Percentiles rank a stretch among this genome's conserved stretches.
Conservation (phyloP, 2,329 filamentous ascomycete species). For the Fusarium newnesense region DNA sequence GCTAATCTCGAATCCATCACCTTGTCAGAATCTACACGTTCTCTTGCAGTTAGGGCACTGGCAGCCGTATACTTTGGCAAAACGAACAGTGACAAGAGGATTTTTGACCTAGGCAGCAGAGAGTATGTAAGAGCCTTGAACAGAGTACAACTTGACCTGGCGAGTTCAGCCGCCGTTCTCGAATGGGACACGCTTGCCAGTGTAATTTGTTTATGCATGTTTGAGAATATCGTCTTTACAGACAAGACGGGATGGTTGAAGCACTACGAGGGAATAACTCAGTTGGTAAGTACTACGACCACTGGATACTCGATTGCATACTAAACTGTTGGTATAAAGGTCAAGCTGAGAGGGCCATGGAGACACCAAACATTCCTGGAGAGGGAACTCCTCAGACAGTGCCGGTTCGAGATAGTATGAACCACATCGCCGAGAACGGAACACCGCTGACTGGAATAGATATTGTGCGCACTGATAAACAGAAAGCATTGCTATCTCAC, state of each 20-base stretch:
- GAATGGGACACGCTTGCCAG: conserved; percentile 22
- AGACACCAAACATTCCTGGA: neutral
- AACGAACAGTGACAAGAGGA: neutral
- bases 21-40: neutral
- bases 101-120: neutral
- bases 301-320: fast-evolving
- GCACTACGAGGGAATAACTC: conserved; percentile 15
- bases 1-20: neutral
- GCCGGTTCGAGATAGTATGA: conserved; percentile 22
- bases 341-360: conserved; percentile 7
- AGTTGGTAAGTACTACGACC: neutral
- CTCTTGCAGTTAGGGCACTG: conserved; percentile 6
- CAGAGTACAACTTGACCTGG: neutral
- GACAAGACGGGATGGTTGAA: conserved; percentile 14
- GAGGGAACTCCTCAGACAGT: conserved; percentile 16
- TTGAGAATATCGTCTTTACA: conserved; percentile 18
- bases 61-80: conserved; percentile 23
- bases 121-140: conserved; percentile 5
- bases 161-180: neutral
- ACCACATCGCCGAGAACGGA: fast-evolving
- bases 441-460: neutral
- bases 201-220: conserved; percentile 20
- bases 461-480: conserved; percentile 2
- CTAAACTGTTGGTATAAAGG: neutral
- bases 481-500: conserved; percentile 12